These are phyloP conservation scores for Trichophaea hybrida DNA, from an alignment of 2,329 filamentous ascomycete species.

Conservation along the genomic window DNA sequence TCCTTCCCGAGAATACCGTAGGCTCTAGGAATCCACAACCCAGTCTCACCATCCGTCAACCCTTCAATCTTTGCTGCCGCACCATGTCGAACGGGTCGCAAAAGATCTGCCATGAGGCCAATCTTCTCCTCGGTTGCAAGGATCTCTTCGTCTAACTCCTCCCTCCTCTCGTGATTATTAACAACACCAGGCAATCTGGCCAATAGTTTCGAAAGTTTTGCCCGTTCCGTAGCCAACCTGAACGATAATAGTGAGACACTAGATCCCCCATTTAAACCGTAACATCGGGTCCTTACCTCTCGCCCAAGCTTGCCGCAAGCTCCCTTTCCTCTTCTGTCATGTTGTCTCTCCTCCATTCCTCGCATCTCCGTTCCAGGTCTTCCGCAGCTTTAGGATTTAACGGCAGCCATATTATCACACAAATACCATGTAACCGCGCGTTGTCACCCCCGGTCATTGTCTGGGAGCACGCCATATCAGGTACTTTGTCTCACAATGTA, in stretches of 20 bases:
- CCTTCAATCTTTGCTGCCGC: constrained; percentile 96
- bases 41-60: constrained; percentile 84
- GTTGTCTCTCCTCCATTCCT: constrained; percentile 68
- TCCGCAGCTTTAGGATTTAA: constrained; percentile 68
- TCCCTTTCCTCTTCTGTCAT: constrained; percentile 88
- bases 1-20: constrained; percentile 88
- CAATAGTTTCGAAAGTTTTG: constrained; percentile 75
- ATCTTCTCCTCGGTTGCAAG: constrained; percentile 96
- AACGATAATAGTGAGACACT: background rate
- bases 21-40: constrained; percentile 85
- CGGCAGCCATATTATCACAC: constrained; percentile 83
- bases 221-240: constrained; percentile 68
- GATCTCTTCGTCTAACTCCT: constrained; percentile 82
- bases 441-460: constrained; percentile 93
- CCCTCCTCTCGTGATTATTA: constrained; percentile 67
- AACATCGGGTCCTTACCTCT: constrained; percentile 33
- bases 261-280: background rate
- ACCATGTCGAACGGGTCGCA: constrained; percentile 81
- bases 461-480: constrained; percentile 6
- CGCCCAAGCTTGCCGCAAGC: constrained; percentile 77
- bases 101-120: constrained; percentile 84
- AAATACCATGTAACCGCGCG: constrained; percentile 81
- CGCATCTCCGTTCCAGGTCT: constrained; percentile 67
- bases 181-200: constrained; percentile 65
- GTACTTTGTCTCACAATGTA: background rate